Evolutionary conservation across 2,329 filamentous ascomycete species (phyloP).

Genomic region (Fusarium stilboides): DNA sequence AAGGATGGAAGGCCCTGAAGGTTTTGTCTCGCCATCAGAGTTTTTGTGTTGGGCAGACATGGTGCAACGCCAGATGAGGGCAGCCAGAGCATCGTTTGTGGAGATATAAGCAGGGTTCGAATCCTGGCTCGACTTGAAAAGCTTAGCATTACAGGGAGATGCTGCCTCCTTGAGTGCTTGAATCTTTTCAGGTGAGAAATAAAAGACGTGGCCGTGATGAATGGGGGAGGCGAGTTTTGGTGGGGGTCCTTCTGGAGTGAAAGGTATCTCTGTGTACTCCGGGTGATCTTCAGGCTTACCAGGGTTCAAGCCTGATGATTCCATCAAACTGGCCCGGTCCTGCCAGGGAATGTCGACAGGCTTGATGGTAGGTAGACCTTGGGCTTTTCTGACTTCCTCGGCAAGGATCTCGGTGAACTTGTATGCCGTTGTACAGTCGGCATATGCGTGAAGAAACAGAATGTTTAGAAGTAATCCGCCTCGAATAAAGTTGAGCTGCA

Average conservation of each 20-base stretch:
- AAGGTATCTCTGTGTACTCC: slow-evolving; percentile 16
- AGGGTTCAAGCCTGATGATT: slow-evolving; percentile 7
- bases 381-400: slow-evolving; percentile 13
- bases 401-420: slow-evolving; percentile 26
- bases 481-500: slow-evolving; percentile 20
- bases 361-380: background rate
- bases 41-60: slow-evolving; percentile 17
- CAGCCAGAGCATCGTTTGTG: slow-evolving; percentile 21
- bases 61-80: slow-evolving; percentile 22
- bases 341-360: slow-evolving; percentile 2
- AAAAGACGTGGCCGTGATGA: slow-evolving; percentile 21
- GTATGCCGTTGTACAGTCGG: slow-evolving; percentile 10
- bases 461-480: slow-evolving; percentile 17
- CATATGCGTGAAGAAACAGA: slow-evolving; percentile 6
- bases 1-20: slow-evolving; percentile 4
- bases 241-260: slow-evolving; percentile 13
- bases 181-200: slow-evolving; percentile 17
- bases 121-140: background rate
- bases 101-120: slow-evolving; percentile 7
- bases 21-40: background rate
- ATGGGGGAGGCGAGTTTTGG: slow-evolving; percentile 14
- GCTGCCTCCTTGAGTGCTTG: slow-evolving; percentile 7
- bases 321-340: slow-evolving; percentile 10
- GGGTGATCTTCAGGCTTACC: slow-evolving; percentile 19
- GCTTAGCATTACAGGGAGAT: background rate